Conservation (phyloP, 192 early-diverging fungal genomes). For the Backusella sp. region DNA sequence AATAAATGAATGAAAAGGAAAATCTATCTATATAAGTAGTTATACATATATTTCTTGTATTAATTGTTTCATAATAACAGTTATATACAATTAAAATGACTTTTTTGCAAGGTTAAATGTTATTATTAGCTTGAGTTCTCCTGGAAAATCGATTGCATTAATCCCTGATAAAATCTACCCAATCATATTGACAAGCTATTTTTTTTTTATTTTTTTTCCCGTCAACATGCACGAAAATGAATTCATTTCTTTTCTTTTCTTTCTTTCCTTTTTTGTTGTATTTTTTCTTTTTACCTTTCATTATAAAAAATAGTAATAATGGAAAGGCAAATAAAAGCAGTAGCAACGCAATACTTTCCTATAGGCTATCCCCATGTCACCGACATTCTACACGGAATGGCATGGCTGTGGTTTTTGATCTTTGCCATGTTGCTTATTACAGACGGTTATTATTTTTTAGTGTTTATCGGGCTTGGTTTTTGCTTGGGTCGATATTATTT, state of each 20-base stretch:
- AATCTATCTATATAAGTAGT: too few relatives aligned
- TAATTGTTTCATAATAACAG: too few relatives aligned
- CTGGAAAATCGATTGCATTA: background rate
- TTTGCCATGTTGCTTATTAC: background rate
- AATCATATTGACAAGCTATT: background rate
- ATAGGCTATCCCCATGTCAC: background rate
- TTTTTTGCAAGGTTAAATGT: too few relatives aligned
- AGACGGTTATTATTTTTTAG: constrained; percentile 9
- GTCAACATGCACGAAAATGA: too few relatives aligned
- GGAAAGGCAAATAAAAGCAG: constrained; percentile 1
- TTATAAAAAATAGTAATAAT: background rate
- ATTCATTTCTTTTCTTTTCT: background rate
- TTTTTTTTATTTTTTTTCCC: background rate
- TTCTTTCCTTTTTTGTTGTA: background rate
- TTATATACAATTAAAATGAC: too few relatives aligned
- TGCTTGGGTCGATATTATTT: background rate
- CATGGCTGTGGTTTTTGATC: background rate
- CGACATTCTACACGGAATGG: background rate
- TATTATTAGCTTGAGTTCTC: too few relatives aligned
- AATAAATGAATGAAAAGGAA: too few relatives aligned
- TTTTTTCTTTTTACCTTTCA: background rate
- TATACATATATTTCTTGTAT: too few relatives aligned
- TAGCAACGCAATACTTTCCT: background rate
- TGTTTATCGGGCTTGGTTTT: constrained; percentile 14
- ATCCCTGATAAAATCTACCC: background rate